A percentile compares a stretch with the other conserved stretches of the same genome.
phyloP scores from a whole-genome alignment of 2,329 filamentous ascomycete species.

The Teratosphaeria nubilosa region DNA sequence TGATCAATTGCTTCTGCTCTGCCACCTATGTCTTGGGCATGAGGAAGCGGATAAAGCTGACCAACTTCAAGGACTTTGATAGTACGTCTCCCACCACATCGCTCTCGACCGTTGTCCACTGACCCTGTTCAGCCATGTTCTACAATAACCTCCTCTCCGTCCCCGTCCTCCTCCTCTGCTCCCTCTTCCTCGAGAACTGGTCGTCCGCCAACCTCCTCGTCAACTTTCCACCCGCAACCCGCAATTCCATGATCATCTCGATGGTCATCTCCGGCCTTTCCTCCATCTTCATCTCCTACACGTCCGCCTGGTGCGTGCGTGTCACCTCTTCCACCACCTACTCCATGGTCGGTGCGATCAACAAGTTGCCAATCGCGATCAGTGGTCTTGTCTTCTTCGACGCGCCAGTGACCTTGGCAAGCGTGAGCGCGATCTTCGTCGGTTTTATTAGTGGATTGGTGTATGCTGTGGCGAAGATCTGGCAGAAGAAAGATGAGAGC shows the following conservation, averaged over 20 bases:
- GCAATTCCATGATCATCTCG: slow-evolving; percentile 70
- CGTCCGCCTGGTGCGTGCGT: slow-evolving; percentile 96
- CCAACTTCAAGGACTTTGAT: slow-evolving; percentile 99
- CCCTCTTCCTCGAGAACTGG: slow-evolving; percentile 85
- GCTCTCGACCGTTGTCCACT: background rate
- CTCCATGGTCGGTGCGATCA: slow-evolving; percentile 95
- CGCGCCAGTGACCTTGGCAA: slow-evolving; percentile 83
- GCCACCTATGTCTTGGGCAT: slow-evolving; percentile 83
- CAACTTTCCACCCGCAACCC: slow-evolving; percentile 79
- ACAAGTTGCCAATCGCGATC: slow-evolving; percentile 93
- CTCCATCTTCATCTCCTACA: slow-evolving; percentile 98
- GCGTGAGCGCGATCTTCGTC: slow-evolving; percentile 80
- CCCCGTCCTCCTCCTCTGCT: slow-evolving; percentile 74
- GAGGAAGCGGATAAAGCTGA: slow-evolving; percentile 98
- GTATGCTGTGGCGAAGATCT: slow-evolving; percentile 77
- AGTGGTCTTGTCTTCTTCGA: slow-evolving; percentile 92
- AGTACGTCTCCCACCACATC: background rate
- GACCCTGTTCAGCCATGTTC: slow-evolving; percentile 70
- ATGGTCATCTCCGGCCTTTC: slow-evolving; percentile 92
- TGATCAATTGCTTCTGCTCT: slow-evolving; percentile 90
- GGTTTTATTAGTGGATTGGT: slow-evolving; percentile 90
- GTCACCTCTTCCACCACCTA: slow-evolving; percentile 96
- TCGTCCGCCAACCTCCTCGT: slow-evolving; percentile 67
- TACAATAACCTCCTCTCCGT: slow-evolving; percentile 99
- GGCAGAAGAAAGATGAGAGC: slow-evolving; percentile 55